Evolutionary conservation across 2,329 filamentous ascomycete genomes (phyloP), one percentile per base, ranked within the genome.

Genomic region (Sporothrix variecibatus): DNA sequence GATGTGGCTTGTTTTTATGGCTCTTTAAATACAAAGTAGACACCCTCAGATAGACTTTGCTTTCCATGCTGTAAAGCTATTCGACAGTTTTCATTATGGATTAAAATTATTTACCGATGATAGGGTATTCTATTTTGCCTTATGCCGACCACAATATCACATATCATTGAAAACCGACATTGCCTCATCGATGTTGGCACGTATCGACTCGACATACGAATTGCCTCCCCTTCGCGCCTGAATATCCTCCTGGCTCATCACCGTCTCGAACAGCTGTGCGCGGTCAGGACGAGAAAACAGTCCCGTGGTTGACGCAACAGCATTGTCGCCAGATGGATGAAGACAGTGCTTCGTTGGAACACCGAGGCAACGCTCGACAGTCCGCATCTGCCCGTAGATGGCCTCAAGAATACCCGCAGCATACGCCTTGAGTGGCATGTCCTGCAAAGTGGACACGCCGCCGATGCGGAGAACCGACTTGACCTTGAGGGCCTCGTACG

Each of bases 201-300:
- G 49, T 12, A 70, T 70, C 3, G 68, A 70, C 68, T 70, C 68
- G 2, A 58, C 68, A 8, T 70, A 70, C 20, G 68, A 70, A 49
- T 26, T 38, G 20, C 68, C 31, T 8, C 49, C 68, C 8, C 49
- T 34, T 9, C n/a, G 49, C n/a, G 68, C 15, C 26, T 58, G 20
- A 9, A 70, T 31, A 26, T 70, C 68, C 20, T 70, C 68, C 31
- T 70, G 68, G 6, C 49, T 49, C 49, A 70, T 43, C 12, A 28
- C 68, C 3, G 31, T 23, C 31, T 28, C 51, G 12, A 70, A 70
- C 49, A 70, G 20, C 68, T 11, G 49, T 7, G 68, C 68, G 1
- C 68, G 68, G 9, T 70, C 68, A 11, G 11, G 20, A 8, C 49
- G 68, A 15, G 68, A 56, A 12, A 70, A 70, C 9, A 70, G 28